A percentile compares a stretch with the other conserved stretches of the same genome.
Evolutionary conservation across 257 asterid genomes (phyloP).

Genomic region (Solanum pennellii): DNA sequence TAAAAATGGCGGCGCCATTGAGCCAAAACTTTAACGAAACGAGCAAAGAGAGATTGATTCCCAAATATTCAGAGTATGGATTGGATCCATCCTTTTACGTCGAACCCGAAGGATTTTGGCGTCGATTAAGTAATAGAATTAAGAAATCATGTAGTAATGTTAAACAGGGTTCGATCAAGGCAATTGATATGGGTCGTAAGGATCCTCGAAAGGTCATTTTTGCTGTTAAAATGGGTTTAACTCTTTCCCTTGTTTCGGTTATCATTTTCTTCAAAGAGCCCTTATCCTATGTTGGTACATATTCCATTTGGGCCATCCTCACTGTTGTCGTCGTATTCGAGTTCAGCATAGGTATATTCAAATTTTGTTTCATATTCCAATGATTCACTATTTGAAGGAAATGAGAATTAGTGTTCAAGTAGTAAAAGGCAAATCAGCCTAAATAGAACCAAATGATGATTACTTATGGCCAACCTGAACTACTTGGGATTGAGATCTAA

Average conservation of each 20-base stretch:
- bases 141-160: constrained; percentile 10
- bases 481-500: constrained; percentile 9
- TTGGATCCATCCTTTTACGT: neutral
- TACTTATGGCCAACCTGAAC: constrained; percentile 2
- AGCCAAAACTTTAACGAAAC: neutral
- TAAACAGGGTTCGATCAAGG: constrained; percentile 11
- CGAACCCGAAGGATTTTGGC: neutral
- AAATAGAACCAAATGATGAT: neutral
- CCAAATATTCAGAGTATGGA: neutral
- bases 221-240: constrained; percentile 48
- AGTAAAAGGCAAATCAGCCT: constrained; percentile 22
- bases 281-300: constrained; percentile 27
- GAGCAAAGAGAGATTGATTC: constrained; percentile 7
- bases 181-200: constrained; percentile 43
- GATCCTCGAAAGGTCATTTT: constrained; percentile 63
- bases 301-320: constrained; percentile 69
- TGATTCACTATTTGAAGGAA: neutral
- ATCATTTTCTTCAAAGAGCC: constrained; percentile 58
- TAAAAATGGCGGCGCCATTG: constrained; percentile 1
- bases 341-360: constrained; percentile 15
- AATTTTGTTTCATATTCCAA: neutral
- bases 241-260: constrained; percentile 49
- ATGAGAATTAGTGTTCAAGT: constrained; percentile 7
- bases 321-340: constrained; percentile 20
- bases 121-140: constrained; percentile 5